Base-by-base conservation (phyloP, 345 rosid species). In the Erodium maritimum region DNA sequence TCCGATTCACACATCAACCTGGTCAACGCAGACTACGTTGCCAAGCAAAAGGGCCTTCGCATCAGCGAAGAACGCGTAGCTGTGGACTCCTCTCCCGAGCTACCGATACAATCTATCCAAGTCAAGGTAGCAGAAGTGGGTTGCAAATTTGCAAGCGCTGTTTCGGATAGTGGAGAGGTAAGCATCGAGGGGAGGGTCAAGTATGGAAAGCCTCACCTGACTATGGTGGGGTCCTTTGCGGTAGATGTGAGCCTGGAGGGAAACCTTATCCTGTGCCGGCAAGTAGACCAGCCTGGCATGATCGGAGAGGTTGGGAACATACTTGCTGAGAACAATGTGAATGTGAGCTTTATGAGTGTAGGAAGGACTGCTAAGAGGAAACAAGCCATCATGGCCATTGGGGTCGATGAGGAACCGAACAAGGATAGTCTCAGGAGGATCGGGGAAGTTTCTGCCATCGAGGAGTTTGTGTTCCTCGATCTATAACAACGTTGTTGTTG, bases 301-400 rank as follows among this genome's bases (percentile, higher is more conserved):
- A 86, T 88, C 25, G 96, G 96, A 4, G 70, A 67, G 33, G 84
- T 88, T 0, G 96, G 96, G 9, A 82, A 71, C 75, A 88, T 88
- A 59, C 87, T 86, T 1, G 96, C 80, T 0, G 67, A 80, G 68
- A 75, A 71, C 19, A 88, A 88, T 42, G 85, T 82, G 34, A 88
- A 88, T 57, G 94, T 88, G 64, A 88, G 65, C 73, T 88, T 88
- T 54, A 88, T 88, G 96, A 88, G 87, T 54, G 96, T 88, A n/a
- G 94, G 85, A 45, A 79, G 96, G 62, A 86, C 78, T 1, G 60
- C 58, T 5, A 68, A 69, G 52, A 72, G 79, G 77, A 84, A 75
- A 60, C 78, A 76, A 21, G 96, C 88, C 14, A 78, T 88, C 14
- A 88, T 88, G 96, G 96, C 94, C 0, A 88, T 88, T 9, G 96